Conservation (phyloP, 768 basidiomycete species). For the Cystofilobasidium macerans region DNA sequence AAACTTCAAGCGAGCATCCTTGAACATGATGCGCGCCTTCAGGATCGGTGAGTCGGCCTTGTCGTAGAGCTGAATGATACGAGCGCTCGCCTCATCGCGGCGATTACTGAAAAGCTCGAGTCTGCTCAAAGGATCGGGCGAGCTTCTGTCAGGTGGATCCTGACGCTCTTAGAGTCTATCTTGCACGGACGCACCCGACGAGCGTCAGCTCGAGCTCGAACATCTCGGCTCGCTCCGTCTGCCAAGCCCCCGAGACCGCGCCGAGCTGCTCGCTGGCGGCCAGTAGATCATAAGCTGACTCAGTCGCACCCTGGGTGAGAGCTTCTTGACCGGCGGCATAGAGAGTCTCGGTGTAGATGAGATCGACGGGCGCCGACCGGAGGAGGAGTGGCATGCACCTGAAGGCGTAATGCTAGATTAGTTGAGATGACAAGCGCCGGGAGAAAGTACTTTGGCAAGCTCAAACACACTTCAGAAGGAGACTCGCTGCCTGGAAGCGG, state of each 20-base stretch:
- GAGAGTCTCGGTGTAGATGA: constrained; percentile 32
- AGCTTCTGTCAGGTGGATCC: no score
- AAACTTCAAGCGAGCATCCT: constrained; percentile 1
- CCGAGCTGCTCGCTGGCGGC: constrained; percentile 6
- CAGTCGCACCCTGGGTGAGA: constrained; percentile 61
- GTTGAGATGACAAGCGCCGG: neutral
- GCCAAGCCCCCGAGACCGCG: neutral
- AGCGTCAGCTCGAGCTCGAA: constrained; percentile 46
- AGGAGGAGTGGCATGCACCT: neutral
- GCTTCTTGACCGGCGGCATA: constrained; percentile 62
- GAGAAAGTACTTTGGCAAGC: neutral
- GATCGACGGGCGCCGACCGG: neutral
- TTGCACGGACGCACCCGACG: constrained; percentile 46
- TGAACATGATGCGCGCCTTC: neutral
- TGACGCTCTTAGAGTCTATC: no score
- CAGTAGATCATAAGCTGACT: constrained; percentile 32
- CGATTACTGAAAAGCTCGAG: neutral
- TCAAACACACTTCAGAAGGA: neutral
- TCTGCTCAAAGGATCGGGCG: no score
- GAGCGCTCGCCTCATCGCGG: constrained; percentile 41
- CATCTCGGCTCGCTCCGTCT: neutral
- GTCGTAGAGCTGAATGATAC: constrained; percentile 31
- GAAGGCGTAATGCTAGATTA: constrained; percentile 39
- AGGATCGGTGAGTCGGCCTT: neutral
- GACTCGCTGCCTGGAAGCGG: neutral